phyloP scores from a whole-genome alignment of 2,329 filamentous ascomycete species.

The Apiospora pterosperma region DNA sequence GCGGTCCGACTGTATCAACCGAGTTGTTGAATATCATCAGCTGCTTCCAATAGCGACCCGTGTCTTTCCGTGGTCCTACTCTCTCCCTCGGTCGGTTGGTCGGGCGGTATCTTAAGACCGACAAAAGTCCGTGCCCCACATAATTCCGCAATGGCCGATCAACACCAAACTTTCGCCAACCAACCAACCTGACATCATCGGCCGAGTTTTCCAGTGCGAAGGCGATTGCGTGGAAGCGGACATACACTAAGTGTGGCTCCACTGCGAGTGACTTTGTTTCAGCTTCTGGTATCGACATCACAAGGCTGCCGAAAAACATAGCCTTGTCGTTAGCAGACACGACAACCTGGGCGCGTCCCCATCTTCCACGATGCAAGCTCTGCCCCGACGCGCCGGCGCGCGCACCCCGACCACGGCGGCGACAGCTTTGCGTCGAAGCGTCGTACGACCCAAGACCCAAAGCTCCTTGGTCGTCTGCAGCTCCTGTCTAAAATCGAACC shows the following conservation, averaged over 20 bases:
- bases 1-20: not conserved
- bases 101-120: not conserved
- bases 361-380: conserved; percentile 3
- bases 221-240: not conserved
- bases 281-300: not conserved
- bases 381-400: conserved; percentile 1
- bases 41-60: not conserved
- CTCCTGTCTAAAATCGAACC: not conserved
- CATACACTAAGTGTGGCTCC: not conserved
- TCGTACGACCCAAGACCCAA: not conserved
- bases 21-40: not conserved
- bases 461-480: not conserved
- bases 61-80: not conserved
- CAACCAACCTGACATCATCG: not conserved
- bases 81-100: not conserved
- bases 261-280: not conserved
- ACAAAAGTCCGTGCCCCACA: not conserved
- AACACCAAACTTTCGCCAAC: not conserved
- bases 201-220: not conserved
- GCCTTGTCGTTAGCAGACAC: not conserved
- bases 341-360: not conserved
- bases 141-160: not conserved
- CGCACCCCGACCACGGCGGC: not conserved
- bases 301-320: not conserved
- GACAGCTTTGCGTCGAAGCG: not conserved